phyloP scores from a whole-genome alignment of 2,329 filamentous ascomycete species.

The Bipolaris bicolor region DNA sequence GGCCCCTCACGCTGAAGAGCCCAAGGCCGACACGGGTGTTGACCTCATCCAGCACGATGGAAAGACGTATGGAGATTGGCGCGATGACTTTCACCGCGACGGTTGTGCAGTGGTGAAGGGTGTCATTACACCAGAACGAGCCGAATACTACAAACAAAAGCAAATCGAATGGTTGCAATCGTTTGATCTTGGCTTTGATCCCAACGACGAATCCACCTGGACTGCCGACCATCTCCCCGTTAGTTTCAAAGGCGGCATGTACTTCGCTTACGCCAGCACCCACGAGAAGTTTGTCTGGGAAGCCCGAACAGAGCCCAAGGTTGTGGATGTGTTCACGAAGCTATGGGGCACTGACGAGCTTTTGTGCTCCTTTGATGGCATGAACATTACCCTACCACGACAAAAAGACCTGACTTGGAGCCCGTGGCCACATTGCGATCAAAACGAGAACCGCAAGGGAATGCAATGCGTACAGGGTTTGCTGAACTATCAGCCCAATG shows the following conservation, averaged over 20 bases:
- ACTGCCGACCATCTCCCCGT: conserved; percentile 48
- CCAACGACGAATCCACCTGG: conserved; percentile 44
- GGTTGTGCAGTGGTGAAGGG: conserved; percentile 53
- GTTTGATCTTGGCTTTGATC: conserved; percentile 51
- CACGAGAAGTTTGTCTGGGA: conserved; percentile 53
- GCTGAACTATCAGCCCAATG: conserved; percentile 54
- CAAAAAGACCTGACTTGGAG: conserved; percentile 43
- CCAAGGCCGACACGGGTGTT: conserved; percentile 23
- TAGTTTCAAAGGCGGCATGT: conserved; percentile 54
- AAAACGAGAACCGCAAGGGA: conserved; percentile 50
- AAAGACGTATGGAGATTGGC: conserved; percentile 16
- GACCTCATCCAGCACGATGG: conserved; percentile 25
- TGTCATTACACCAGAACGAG: conserved; percentile 48
- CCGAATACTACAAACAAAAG: conserved; percentile 51
- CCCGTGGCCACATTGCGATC: conserved; percentile 49
- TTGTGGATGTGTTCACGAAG: conserved; percentile 46
- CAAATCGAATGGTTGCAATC: conserved; percentile 53
- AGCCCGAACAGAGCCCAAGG: conserved; percentile 44
- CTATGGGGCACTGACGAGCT: conserved; percentile 46
- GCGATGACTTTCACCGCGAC: conserved; percentile 48
- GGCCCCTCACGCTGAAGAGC: conserved; percentile 27
- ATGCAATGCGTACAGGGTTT: conserved; percentile 54
- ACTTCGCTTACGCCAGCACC: conserved; percentile 45
- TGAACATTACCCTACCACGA: conserved; percentile 50
- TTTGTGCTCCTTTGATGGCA: conserved; percentile 47